phyloP scores from a whole-genome alignment of 2,329 filamentous ascomycete genomes.

The Sarocladium oryzae region DNA sequence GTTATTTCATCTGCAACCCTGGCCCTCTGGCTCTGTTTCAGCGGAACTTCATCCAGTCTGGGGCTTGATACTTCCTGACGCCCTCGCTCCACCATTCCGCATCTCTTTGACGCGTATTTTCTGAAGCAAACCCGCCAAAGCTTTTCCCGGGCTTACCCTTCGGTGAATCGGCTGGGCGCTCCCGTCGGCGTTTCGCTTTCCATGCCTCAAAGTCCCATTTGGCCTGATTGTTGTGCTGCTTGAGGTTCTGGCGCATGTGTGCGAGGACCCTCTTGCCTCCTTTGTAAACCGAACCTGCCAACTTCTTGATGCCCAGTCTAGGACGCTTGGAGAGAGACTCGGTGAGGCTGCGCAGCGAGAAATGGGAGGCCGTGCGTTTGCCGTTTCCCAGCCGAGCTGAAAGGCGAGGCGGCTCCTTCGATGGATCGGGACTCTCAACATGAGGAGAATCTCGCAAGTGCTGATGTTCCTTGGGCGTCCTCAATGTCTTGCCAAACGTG shows the following conservation, averaged over 20 bases:
- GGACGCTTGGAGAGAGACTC: conserved; percentile 20
- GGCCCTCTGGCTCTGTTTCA: too few species aligned
- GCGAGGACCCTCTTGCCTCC: conserved; percentile 20
- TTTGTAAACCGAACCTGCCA: conserved; percentile 22
- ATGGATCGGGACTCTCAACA: conserved; percentile 14
- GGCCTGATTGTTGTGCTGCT: conserved; percentile 19
- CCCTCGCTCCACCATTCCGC: conserved; percentile 31
- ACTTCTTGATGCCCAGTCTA: conserved; percentile 21
- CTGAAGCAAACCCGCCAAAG: conserved; percentile 19
- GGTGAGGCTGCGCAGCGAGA: conserved; percentile 23
- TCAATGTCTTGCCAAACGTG: neutral
- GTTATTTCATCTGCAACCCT: too few species aligned
- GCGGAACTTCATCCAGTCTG: conserved; percentile 25
- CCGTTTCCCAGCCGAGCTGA: conserved; percentile 12
- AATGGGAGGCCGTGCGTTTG: conserved; percentile 26
- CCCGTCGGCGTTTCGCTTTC: conserved; percentile 21
- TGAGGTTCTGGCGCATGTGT: conserved; percentile 20
- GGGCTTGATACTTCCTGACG: conserved; percentile 24
- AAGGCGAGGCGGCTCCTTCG: conserved; percentile 8
- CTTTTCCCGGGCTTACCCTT: conserved; percentile 20
- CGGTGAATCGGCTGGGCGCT: conserved; percentile 17
- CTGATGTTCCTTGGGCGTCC: conserved; percentile 16
- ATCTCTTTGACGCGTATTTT: conserved; percentile 17
- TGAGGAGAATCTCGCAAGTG: conserved; percentile 15
- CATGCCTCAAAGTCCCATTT: conserved; percentile 21